Percentiles rank a stretch among this genome's conserved stretches.
Evolutionary conservation across 2,329 filamentous ascomycete genomes (phyloP).

Genomic region (Immersiporthe knoxdaviesiana): DNA sequence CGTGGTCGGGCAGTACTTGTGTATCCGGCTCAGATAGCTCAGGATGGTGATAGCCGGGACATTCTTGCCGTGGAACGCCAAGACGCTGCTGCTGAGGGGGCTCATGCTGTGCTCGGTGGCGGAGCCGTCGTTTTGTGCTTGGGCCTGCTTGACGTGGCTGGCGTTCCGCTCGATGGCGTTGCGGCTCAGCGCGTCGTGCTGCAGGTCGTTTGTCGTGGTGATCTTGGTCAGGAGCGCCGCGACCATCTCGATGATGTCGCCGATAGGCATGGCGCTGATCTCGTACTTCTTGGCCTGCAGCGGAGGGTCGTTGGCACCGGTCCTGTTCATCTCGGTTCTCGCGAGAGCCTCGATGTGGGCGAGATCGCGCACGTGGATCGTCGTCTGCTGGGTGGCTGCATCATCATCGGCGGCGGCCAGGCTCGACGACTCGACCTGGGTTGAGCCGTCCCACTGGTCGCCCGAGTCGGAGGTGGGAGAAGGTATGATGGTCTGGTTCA

Average conservation of each 20-base stretch:
- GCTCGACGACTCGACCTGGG: slow-evolving; percentile 33
- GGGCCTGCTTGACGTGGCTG: slow-evolving; percentile 60
- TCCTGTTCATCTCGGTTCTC: slow-evolving; percentile 70
- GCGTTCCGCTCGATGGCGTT: slow-evolving; percentile 76
- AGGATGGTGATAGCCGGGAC: slow-evolving; percentile 95
- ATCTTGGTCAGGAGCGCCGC: slow-evolving; percentile 95
- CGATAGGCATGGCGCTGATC: slow-evolving; percentile 96
- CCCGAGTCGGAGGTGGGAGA: slow-evolving; percentile 43
- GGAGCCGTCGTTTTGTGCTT: slow-evolving; percentile 34
- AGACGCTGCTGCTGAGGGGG: slow-evolving; percentile 66
- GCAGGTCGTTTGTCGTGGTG: slow-evolving; percentile 91
- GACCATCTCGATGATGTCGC: slow-evolving; percentile 98
- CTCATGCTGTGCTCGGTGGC: slow-evolving; percentile 52
- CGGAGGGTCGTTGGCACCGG: slow-evolving; percentile 54
- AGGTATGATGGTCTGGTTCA: slow-evolving; percentile 38
- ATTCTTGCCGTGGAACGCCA: slow-evolving; percentile 98
- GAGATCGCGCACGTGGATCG: slow-evolving; percentile 83
- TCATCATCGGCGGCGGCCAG: slow-evolving; percentile 39
- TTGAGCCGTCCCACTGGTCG: slow-evolving; percentile 33
- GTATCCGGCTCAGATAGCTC: slow-evolving; percentile 93
- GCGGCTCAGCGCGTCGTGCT: slow-evolving; percentile 88
- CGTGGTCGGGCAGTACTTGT: slow-evolving; percentile 98
- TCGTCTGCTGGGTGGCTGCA: slow-evolving; percentile 48
- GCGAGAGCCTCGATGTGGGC: slow-evolving; percentile 91
- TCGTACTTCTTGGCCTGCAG: slow-evolving; percentile 74